phyloP scores from a whole-genome alignment of 2,329 filamentous ascomycete genomes.

The Penicillium sp. region DNA sequence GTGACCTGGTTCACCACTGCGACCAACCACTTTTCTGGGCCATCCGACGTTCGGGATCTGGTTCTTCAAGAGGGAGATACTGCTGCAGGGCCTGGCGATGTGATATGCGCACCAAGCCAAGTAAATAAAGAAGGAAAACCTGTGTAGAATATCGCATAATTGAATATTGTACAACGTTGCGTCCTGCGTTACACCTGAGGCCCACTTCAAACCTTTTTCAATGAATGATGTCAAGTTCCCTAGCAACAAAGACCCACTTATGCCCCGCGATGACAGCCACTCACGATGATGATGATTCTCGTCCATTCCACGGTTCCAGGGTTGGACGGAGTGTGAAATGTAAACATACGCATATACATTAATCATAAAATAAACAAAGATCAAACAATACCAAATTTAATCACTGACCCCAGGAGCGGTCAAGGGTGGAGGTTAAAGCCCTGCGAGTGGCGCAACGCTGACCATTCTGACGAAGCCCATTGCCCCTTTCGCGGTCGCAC shows the following conservation, averaged over 20 bases:
- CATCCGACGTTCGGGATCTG: conserved; percentile 3
- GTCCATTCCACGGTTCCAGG: no score
- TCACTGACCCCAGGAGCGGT: neutral
- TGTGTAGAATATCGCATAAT: neutral
- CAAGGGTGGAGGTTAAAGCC: conserved; percentile 3
- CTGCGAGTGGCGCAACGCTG: conserved; percentile 15
- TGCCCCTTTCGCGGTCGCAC: conserved; percentile 20
- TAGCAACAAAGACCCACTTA: neutral
- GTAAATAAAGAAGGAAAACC: neutral
- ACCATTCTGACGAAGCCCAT: conserved; percentile 22
- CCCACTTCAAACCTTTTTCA: neutral
- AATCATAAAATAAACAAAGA: no score
- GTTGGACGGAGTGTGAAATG: no score
- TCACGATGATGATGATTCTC: neutral
- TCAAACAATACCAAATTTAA: no score
- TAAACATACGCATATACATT: no score
- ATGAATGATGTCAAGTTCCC: neutral
- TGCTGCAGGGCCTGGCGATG: neutral
- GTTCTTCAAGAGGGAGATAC: neutral
- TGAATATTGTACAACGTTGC: no score
- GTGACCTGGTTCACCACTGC: conserved; percentile 11
- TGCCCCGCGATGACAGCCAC: neutral
- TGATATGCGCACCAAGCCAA: neutral
- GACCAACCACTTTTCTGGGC: conserved; percentile 1
- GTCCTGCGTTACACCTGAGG: neutral